These are phyloP conservation scores for Nicotiana tabacum DNA, from an alignment of 257 asterid genomes.

Conservation along the genomic window DNA sequence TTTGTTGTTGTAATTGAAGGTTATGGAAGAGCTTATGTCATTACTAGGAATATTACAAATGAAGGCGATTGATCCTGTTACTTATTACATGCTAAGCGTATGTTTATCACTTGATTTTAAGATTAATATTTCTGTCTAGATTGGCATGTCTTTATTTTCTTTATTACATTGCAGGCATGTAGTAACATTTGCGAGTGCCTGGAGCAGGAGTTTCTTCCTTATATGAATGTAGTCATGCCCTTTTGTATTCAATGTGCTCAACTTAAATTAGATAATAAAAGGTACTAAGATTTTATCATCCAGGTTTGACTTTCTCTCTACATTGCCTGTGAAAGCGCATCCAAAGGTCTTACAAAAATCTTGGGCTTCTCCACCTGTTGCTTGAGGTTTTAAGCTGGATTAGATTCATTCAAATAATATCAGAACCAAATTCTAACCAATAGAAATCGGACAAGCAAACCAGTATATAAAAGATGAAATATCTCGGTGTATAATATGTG, in stretches of 20 bases:
- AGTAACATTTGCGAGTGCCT: slow-evolving; percentile 88
- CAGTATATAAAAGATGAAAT: too few relatives aligned
- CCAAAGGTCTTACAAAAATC: too few relatives aligned
- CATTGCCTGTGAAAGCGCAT: too few relatives aligned
- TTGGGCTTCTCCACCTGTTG: too few relatives aligned
- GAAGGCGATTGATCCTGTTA: slow-evolving; percentile 85
- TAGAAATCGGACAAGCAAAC: too few relatives aligned
- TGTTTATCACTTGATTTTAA: slow-evolving; percentile 5
- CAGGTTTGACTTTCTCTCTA: not conserved
- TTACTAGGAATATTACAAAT: slow-evolving; percentile 70
- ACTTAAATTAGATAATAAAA: slow-evolving; percentile 75
- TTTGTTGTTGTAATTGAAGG: not conserved
- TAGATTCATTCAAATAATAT: too few relatives aligned
- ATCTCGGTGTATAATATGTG: too few relatives aligned
- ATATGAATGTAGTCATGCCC: slow-evolving; percentile 88
- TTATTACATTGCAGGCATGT: slow-evolving; percentile 56
- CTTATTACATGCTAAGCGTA: slow-evolving; percentile 86
- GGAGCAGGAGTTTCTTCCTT: slow-evolving; percentile 92
- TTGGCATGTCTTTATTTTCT: too few relatives aligned
- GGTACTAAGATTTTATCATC: slow-evolving; percentile 46
- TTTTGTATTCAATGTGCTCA: slow-evolving; percentile 84
- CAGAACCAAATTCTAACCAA: too few relatives aligned
- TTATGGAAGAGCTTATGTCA: slow-evolving; percentile 48
- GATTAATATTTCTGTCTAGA: too few relatives aligned
- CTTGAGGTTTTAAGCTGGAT: too few relatives aligned